Evolutionary conservation across 202 grass and related monocot genomes (phyloP).

Genomic region (Schoenoplectus tabernaemontani): DNA sequence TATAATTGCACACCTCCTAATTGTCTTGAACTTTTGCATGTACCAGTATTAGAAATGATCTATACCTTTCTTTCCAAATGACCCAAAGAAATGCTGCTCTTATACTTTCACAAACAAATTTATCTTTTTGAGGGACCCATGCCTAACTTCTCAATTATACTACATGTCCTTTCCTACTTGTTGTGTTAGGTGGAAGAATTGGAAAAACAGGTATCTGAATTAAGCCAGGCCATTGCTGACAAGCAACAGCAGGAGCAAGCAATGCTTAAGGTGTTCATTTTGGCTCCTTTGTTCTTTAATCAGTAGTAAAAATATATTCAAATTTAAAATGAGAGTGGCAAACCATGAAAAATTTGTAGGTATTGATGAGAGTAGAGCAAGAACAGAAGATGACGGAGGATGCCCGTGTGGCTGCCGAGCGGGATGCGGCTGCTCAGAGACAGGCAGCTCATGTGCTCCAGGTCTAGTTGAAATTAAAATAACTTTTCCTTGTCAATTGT

Average conservation of each 20-base stretch:
- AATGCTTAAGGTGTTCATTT: constrained; percentile 74
- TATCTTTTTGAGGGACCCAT: too few species aligned
- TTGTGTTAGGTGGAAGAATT: constrained; percentile 87
- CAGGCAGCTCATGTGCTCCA: constrained; percentile 64
- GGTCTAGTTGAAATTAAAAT: constrained; percentile 37
- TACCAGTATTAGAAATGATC: too few species aligned
- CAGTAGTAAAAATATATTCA: not conserved
- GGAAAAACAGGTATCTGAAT: constrained; percentile 56
- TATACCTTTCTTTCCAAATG: too few species aligned
- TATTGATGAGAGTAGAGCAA: constrained; percentile 93
- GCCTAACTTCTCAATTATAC: too few species aligned
- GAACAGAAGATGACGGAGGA: constrained; percentile 95
- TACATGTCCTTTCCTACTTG: too few species aligned
- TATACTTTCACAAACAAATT: too few species aligned
- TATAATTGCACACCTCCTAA: too few species aligned
- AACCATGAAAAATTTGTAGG: constrained; percentile 22
- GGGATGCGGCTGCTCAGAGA: constrained; percentile 80
- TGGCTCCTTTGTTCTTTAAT: constrained; percentile 6
- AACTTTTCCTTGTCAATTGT: not conserved
- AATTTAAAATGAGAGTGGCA: not conserved
- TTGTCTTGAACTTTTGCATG: too few species aligned
- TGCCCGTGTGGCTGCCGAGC: constrained; percentile 68
- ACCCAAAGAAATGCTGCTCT: too few species aligned
- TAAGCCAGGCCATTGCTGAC: constrained; percentile 47
- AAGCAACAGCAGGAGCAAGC: constrained; percentile 89